Base-by-base conservation (phyloP, 2,329 filamentous ascomycete species). In the Tetracladium maxilliforme region DNA sequence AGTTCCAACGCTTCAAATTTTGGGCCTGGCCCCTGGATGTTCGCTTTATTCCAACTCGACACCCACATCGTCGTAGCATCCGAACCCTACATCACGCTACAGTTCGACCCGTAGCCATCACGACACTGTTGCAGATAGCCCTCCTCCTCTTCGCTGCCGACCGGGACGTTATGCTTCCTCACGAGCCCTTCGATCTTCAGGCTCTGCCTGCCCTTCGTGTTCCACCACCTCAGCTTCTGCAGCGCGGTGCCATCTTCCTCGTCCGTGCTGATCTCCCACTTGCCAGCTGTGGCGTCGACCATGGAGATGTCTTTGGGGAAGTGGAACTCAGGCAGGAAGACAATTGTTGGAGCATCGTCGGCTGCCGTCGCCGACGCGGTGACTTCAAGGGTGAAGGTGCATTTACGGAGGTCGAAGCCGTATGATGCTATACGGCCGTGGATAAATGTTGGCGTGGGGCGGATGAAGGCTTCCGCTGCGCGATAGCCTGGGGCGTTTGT, bases 201-300 rank as follows among this genome's bases (percentile, higher is more conserved):
- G 23, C 57, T 72, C 51, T 95, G 87, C 37, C 84, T 71, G 3
- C 87, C 90, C 28, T 77, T 75, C 2, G 70, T 70, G 51, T 98
- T 86, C 86, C 87, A 94, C 90, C 90, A 98, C 38, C 70, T 70
- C 34, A 98, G 53, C 34, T 67, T 67, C 54, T 94, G 87, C 31
- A 83, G 58, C 37, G 70, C 56, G 5, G 70, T 70, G 0, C 69
- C 70, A 33, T 79, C 69, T 7, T 70, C 64, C 28, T 84, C 77
- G 31, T 84, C 74, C 5, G 59, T 65, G 36, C 70, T 72, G 32
- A 95, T 82, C 37, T 77, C 73, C 86, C 86, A 98, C 44, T 87
- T 90, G 6, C 92, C 92, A 1, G 78, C 80, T 25, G 70, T 82
- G 15, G 84, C 78, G 27, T 77, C 66, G 4, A 98, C 72, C 1